Evolutionary conservation across 1,284 basidiomycete genomes (phyloP), one percentile per base, ranked within the genome.

Genomic region (Farysia itapuensis): DNA sequence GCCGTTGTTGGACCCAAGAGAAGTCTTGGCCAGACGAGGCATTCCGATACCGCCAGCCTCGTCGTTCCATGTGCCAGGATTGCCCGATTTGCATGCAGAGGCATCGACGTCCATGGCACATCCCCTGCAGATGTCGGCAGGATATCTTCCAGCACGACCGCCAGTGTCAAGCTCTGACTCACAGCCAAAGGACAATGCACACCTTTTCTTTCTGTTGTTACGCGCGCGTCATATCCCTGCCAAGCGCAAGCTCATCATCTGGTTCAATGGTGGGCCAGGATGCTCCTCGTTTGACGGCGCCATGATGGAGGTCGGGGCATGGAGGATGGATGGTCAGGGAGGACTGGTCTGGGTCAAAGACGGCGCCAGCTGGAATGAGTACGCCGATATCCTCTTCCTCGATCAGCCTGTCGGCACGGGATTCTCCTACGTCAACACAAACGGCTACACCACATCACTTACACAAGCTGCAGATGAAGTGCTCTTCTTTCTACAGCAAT

Each of bases 351-450:
- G 86, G 41, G 61, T 67, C 28, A 43, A 46, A 30, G 81, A 85
- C 6, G 87, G 93, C 25, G 92, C 91, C 20, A 92, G 92, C 5
- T 99, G 94, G 94, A 94, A 98, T 77, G 95, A 98, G 77, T 98
- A 94, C 74, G 88, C 90, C n/a, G 94, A 90, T 35, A 85, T 98
- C 79, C 85, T 98, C 46, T 98, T 89, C 72, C 90, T 98, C 50
- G 94, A 98, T 78, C 94, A 98, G 78, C 94, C 94, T 28, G 90
- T 89, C 4, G 94, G 94, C 5, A 97, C 94, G 8, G 94, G 94
- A 7, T 88, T 89, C 76, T 93, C 90, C 12, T 94, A 89, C 72
- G 85, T 87, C 30, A 85, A 87, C 48, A 91, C 92, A 9, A 84
- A 94, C 66, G 83, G 84, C 46, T 96, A 88, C 74, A 83, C 93